Evolutionary conservation across 2,329 filamentous ascomycete species (phyloP), one percentile per base, ranked within the genome.

Genomic region (Trichoderma semiorbis): DNA sequence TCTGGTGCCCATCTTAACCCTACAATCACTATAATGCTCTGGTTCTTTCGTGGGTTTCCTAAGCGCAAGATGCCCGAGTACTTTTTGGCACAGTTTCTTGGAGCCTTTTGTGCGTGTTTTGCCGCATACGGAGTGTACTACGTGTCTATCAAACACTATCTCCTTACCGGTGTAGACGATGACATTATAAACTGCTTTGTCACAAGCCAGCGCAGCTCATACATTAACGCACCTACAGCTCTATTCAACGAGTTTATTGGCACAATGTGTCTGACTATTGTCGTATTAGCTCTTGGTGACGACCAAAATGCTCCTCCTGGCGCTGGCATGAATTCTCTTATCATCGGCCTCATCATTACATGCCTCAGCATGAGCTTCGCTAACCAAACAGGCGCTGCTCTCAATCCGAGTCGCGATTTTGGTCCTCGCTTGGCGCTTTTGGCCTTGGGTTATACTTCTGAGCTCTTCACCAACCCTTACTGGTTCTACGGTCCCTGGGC

Each of bases 41-140:
- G 63, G 63, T 66, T 66, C 47, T 66, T 18, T 36, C 63, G 63
- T 16, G 63, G 63, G 5, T 66, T 66, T 55, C 63, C 63, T 11
- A 66, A 66, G 30, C 63, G 63, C 30, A 66, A 66, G 47, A 55
- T 66, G 63, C 63, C 63, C 30, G 43, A 55, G 47, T 66, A 66
- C 11, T 66, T 66, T 21, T 24, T 66, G 1, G 63, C 63, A 11
- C 63, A 66, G 47, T 66, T 66, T 6, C 21, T 66, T 26, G 63
- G 43, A n/a, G 63, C 63, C 21, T 66, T 66, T 36, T 66, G 47
- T 36, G 63, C 63, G 43, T 66, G 63, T 55, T 32, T 66, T 36
- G 47, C 47, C 18, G 47, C 63, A 4, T 66, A 66, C 36, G 63
- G 63, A 18, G 63, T 66, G 21, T 66, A 66, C 14, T 66, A 66